Percentiles rank a stretch among this genome's conserved stretches.
Conservation (phyloP, 768 basidiomycete genomes). For the Mycena vulgaris region DNA sequence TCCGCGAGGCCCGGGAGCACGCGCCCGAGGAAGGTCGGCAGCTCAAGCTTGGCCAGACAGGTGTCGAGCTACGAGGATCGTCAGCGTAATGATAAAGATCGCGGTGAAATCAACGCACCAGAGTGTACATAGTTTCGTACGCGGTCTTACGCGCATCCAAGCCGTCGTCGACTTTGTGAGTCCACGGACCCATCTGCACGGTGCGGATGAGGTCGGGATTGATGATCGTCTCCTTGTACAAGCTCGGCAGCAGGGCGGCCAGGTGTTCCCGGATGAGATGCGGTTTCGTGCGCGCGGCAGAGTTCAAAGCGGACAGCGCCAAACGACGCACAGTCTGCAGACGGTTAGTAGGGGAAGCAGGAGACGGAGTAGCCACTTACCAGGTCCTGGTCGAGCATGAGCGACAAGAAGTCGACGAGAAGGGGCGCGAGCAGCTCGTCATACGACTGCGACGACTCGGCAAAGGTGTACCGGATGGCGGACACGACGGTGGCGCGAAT, state of each 20-base stretch:
- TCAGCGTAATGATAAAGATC: neutral
- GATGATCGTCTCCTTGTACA: conserved; percentile 90
- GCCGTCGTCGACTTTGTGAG: conserved; percentile 97
- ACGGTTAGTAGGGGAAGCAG: neutral
- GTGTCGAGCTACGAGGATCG: conserved; percentile 80
- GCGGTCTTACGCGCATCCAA: conserved; percentile 97
- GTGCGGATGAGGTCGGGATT: conserved; percentile 87
- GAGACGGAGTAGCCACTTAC: conserved; percentile 60
- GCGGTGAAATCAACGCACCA: conserved; percentile 65
- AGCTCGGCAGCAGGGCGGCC: conserved; percentile 77
- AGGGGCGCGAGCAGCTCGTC: conserved; percentile 93
- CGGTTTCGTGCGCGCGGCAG: conserved; percentile 95
- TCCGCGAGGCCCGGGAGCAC: conserved; percentile 90
- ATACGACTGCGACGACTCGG: conserved; percentile 86
- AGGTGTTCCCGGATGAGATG: conserved; percentile 92
- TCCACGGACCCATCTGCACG: conserved; percentile 98
- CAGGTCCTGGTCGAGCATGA: conserved; percentile 91
- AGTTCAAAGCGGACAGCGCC: conserved; percentile 92
- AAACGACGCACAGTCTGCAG: conserved; percentile 89
- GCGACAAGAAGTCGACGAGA: conserved; percentile 90
- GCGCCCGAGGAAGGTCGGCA: conserved; percentile 86
- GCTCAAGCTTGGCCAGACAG: conserved; percentile 89
- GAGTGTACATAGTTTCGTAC: conserved; percentile 96
- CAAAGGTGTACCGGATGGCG: conserved; percentile 95
- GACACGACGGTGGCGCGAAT: conserved; percentile 92